These are phyloP conservation scores for Solanum chilense DNA, from an alignment of 257 asterid species.

Conservation along the genomic window DNA sequence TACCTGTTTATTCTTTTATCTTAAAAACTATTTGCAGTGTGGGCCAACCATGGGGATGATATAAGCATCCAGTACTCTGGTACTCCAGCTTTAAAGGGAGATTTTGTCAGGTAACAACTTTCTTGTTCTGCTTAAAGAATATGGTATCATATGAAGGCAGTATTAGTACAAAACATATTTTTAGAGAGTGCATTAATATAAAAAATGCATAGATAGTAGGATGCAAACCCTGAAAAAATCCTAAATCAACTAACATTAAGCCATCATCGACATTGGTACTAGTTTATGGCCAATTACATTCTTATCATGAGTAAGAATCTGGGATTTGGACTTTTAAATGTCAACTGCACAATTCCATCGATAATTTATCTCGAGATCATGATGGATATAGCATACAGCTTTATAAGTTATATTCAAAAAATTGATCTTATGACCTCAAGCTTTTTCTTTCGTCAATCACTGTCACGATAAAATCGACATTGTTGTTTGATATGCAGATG, in stretches of 20 bases:
- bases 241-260: neutral
- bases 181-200: neutral
- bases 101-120: conserved; percentile 75
- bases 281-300: neutral
- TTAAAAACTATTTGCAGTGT: conserved; percentile 46
- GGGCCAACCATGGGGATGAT: conserved; percentile 98
- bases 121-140: neutral
- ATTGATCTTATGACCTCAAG: neutral
- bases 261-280: neutral
- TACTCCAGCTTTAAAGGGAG: conserved; percentile 96
- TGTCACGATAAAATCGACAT: neutral
- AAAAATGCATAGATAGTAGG: neutral
- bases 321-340: neutral
- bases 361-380: neutral
- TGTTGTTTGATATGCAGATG: conserved; percentile 28
- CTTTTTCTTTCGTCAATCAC: neutral
- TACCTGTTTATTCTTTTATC: neutral
- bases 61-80: conserved; percentile 92
- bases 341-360: neutral
- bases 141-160: neutral
- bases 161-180: neutral
- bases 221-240: neutral
- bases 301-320: neutral
- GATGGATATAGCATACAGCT: neutral
- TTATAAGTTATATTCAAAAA: neutral